Evolutionary conservation across 2,329 filamentous ascomycete genomes (phyloP).

Genomic region (Xylariaceae sp.): DNA sequence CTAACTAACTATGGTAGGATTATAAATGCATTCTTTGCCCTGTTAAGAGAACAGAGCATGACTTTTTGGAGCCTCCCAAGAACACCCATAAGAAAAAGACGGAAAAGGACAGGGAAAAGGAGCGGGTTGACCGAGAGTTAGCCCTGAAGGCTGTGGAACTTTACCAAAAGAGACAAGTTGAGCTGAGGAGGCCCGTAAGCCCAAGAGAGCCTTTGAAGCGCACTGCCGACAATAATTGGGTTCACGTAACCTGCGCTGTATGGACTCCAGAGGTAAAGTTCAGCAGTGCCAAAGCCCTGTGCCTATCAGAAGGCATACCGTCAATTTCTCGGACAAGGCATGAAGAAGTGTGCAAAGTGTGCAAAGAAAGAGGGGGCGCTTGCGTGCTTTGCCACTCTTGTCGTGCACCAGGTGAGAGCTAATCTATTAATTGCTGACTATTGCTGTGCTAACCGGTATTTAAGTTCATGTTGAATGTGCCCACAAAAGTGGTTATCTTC

Average conservation of each 20-base stretch:
- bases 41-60: conserved; percentile 72
- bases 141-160: conserved; percentile 74
- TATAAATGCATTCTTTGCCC: conserved; percentile 94
- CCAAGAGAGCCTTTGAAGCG: conserved; percentile 90
- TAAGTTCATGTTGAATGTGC: conserved; percentile 87
- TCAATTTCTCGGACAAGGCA: conserved; percentile 71
- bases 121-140: conserved; percentile 79
- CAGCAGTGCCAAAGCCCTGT: conserved; percentile 74
- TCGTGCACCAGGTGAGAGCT: conserved; percentile 44
- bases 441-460: conserved; percentile 27
- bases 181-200: conserved; percentile 74
- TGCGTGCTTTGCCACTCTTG: conserved; percentile 81
- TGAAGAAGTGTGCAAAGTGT: conserved; percentile 76
- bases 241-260: conserved; percentile 88
- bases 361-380: conserved; percentile 70
- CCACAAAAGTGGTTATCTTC: conserved; percentile 71
- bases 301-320: conserved; percentile 85
- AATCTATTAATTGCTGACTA: conserved; percentile 26
- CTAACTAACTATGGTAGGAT: conserved; percentile 46
- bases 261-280: conserved; percentile 94
- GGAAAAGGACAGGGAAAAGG: conserved; percentile 86
- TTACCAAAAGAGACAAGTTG: conserved; percentile 77
- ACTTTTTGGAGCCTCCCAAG: conserved; percentile 80
- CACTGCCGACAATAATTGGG: conserved; percentile 96
- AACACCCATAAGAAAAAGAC: conserved; percentile 79